Conservation (phyloP, 2,329 filamentous ascomycete genomes). For the Epichloe aotearoae region DNA sequence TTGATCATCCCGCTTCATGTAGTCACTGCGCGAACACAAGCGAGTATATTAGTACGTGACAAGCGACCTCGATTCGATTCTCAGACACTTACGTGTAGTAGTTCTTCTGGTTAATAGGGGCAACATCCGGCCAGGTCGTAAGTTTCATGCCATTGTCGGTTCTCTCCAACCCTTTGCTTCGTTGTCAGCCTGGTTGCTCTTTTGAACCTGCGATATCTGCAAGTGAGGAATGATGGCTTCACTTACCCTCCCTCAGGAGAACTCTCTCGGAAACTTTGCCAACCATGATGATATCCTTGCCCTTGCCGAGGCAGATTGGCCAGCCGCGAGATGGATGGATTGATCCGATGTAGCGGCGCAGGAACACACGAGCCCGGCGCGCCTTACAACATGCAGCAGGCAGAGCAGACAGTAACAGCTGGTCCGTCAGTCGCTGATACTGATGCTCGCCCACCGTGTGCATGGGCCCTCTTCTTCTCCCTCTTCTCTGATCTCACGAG, state of each 20-base stretch:
- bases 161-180: conserved; percentile 63
- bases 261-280: conserved; percentile 53
- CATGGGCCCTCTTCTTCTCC: too few relatives aligned
- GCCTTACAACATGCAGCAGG: too few relatives aligned
- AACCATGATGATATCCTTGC: conserved; percentile 33
- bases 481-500: not conserved
- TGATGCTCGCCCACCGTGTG: too few relatives aligned
- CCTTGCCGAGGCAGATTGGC: not conserved
- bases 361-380: too few relatives aligned
- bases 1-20: conserved; percentile 96
- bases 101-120: conserved; percentile 97
- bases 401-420: too few relatives aligned
- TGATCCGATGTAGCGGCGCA: too few relatives aligned
- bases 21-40: conserved; percentile 50
- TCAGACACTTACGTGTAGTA: conserved; percentile 72
- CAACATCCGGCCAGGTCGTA: conserved; percentile 83
- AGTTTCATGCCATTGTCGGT: conserved; percentile 98
- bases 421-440: not conserved
- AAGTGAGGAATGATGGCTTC: conserved; percentile 1
- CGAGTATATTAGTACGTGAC: conserved; percentile 6
- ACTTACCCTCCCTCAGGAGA: conserved; percentile 47
- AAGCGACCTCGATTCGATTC: not conserved
- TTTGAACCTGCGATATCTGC: conserved; percentile 9
- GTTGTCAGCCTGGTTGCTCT: conserved; percentile 1
- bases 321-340: not conserved